phyloP scores from a whole-genome alignment of 495 filamentous ascomycete species.

The Aspergillus cavernicola region DNA sequence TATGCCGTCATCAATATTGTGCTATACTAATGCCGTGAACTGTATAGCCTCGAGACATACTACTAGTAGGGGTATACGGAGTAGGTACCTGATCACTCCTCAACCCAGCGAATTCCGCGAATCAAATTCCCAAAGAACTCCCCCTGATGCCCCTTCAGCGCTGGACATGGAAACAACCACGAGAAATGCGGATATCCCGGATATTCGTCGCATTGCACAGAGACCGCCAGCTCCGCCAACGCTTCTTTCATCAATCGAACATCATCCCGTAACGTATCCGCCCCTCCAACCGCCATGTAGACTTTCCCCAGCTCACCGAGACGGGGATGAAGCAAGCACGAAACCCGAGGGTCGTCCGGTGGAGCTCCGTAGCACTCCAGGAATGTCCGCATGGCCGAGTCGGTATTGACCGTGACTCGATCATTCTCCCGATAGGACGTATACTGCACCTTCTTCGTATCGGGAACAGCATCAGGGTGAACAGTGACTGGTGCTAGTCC shows the following conservation, averaged over 20 bases:
- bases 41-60: no score
- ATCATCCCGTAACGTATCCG: background rate
- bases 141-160: background rate
- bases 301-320: background rate
- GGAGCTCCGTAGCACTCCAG: background rate
- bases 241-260: background rate
- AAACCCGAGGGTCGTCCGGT: background rate
- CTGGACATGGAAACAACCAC: background rate
- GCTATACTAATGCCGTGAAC: no score
- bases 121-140: background rate
- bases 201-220: background rate
- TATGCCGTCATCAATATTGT: no score
- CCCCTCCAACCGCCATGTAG: background rate
- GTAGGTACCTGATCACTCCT: background rate
- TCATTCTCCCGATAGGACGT: background rate
- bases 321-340: background rate
- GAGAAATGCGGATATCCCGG: slow-evolving; percentile 1
- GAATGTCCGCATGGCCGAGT: background rate
- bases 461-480: background rate
- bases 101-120: background rate
- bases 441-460: background rate
- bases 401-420: background rate
- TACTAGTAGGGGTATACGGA: no score
- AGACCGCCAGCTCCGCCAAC: background rate
- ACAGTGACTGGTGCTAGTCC: background rate